These are phyloP conservation scores for Cenchrus fungigraminus DNA, from an alignment of 176 grass and related monocot species.

Conservation along the genomic window DNA sequence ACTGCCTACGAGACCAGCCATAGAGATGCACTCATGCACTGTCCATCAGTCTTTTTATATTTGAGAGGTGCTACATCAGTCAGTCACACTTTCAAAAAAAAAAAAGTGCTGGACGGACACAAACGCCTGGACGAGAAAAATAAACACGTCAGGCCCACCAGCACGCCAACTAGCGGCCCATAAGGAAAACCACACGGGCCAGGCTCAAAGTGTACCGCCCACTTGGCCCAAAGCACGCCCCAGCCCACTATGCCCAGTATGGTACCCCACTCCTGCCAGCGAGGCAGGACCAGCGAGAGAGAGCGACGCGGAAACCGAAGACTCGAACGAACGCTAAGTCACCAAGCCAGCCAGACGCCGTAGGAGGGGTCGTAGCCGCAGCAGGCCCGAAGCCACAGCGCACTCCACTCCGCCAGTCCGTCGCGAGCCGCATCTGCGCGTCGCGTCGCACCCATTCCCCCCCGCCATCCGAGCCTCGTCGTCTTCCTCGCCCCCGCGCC, in stretches of 20 bases:
- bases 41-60: too few species aligned
- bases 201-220: too few species aligned
- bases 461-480: neutral
- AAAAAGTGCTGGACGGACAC: too few species aligned
- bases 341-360: neutral
- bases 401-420: neutral
- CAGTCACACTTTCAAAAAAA: too few species aligned
- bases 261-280: neutral
- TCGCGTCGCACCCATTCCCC: slow-evolving; percentile 26
- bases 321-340: slow-evolving; percentile 10
- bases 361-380: neutral
- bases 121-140: too few species aligned
- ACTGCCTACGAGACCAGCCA: too few species aligned
- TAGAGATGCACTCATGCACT: too few species aligned
- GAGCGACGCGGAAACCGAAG: neutral
- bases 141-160: neutral
- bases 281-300: neutral
- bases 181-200: neutral
- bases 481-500: slow-evolving; percentile 20
- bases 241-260: neutral
- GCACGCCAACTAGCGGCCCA: neutral
- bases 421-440: slow-evolving; percentile 14
- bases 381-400: neutral
- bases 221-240: neutral
- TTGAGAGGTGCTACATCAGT: too few species aligned